Evolutionary conservation across 306 rosid genomes (phyloP).

Genomic region (Begonia loranthoides): DNA sequence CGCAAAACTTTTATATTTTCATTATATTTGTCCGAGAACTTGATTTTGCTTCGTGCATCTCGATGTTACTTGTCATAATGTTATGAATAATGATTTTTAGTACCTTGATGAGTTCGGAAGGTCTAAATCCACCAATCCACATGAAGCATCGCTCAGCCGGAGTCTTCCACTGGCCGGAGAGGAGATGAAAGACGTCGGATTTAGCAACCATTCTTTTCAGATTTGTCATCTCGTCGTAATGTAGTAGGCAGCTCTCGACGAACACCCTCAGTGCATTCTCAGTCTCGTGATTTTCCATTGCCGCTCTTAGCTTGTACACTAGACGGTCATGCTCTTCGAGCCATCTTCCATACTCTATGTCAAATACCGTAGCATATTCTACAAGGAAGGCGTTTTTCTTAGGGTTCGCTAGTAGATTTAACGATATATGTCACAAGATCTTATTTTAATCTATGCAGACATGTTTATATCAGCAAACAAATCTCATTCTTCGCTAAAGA

Average conservation of each 20-base stretch:
- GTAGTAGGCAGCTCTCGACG: slow-evolving; percentile 63
- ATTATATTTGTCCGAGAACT: too few relatives aligned
- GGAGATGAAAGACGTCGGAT: slow-evolving; percentile 69
- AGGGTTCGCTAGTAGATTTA: too few relatives aligned
- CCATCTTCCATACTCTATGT: slow-evolving; percentile 78
- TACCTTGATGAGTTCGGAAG: slow-evolving; percentile 94
- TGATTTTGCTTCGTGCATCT: too few relatives aligned
- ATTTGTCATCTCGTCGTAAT: slow-evolving; percentile 47
- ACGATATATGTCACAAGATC: too few relatives aligned
- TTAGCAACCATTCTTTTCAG: slow-evolving; percentile 72
- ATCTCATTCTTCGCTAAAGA: not conserved
- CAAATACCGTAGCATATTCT: slow-evolving; percentile 66
- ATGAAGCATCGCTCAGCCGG: slow-evolving; percentile 91
- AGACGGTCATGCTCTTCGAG: slow-evolving; percentile 69
- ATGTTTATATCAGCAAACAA: too few relatives aligned
- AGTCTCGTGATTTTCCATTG: slow-evolving; percentile 62
- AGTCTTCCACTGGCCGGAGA: slow-evolving; percentile 90
- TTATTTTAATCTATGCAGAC: too few relatives aligned
- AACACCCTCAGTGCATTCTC: slow-evolving; percentile 67
- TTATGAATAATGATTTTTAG: too few relatives aligned
- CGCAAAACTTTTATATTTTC: too few relatives aligned
- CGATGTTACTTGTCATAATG: too few relatives aligned
- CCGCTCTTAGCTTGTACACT: slow-evolving; percentile 77
- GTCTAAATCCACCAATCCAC: slow-evolving; percentile 93
- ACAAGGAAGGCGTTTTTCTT: not conserved